These are phyloP conservation scores for Paramecium sonneborni DNA, from an alignment of 73 alveolate genomes.

Conservation along the genomic window DNA sequence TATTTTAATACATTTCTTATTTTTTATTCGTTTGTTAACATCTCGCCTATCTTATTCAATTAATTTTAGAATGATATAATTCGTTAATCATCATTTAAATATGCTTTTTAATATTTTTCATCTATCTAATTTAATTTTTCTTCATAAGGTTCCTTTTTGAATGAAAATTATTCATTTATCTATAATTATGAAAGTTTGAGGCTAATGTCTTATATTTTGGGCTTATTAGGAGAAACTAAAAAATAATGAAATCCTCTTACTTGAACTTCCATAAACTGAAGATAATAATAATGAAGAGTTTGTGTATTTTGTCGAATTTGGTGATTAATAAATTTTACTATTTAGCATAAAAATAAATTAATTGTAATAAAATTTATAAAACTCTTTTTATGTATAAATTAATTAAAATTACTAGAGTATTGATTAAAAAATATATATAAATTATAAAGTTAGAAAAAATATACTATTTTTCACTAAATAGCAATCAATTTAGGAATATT, in stretches of 20 bases:
- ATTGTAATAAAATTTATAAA: too few relatives aligned
- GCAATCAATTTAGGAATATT: too few relatives aligned
- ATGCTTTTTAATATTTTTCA: background rate
- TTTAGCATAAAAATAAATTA: background rate
- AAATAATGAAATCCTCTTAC: background rate
- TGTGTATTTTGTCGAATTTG: background rate
- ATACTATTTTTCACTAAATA: too few relatives aligned
- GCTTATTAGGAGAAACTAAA: background rate
- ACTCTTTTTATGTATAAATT: too few relatives aligned
- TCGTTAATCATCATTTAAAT: background rate
- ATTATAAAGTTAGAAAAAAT: too few relatives aligned
- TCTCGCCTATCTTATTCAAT: background rate
- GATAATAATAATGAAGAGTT: background rate
- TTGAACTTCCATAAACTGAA: background rate
- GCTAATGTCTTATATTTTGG: background rate
- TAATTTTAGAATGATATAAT: background rate
- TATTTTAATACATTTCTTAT: background rate
- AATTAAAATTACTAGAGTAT: too few relatives aligned
- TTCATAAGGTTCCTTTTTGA: conserved; percentile 5
- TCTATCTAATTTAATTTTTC: background rate
- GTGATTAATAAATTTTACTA: background rate
- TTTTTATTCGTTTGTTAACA: background rate
- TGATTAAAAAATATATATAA: too few relatives aligned
- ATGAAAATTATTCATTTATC: background rate
- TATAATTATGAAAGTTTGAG: background rate